Evolutionary conservation across 176 grass and related monocot genomes (phyloP).

Genomic region (Oryza glaberrima): DNA sequence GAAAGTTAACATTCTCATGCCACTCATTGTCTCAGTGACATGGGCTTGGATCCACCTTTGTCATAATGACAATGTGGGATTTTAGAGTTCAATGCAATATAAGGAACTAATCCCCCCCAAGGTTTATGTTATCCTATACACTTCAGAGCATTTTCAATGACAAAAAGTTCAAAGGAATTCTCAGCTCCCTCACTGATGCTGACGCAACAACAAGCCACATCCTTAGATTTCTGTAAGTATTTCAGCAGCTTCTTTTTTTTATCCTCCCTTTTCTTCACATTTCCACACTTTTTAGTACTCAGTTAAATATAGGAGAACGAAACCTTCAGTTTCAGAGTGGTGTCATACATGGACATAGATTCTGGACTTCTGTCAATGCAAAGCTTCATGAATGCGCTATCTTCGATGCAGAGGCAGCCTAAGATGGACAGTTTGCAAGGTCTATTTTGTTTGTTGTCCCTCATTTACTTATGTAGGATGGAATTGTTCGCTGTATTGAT

Average conservation of each 20-base stretch:
- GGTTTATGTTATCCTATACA: slow-evolving; percentile 41
- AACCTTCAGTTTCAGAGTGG: slow-evolving; percentile 71
- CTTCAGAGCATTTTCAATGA: slow-evolving; percentile 70
- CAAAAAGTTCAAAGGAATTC: slow-evolving; percentile 78
- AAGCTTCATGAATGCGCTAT: slow-evolving; percentile 68
- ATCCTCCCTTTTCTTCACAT: slow-evolving; percentile 21
- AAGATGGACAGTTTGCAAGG: slow-evolving; percentile 80
- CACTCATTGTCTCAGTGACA: background rate
- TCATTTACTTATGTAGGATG: background rate
- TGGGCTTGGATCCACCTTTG: background rate
- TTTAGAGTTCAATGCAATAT: background rate
- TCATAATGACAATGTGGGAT: background rate
- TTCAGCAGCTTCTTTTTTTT: slow-evolving; percentile 33
- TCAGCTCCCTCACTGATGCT: slow-evolving; percentile 63
- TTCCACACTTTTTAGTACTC: slow-evolving; percentile 14
- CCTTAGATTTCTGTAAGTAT: slow-evolving; percentile 80
- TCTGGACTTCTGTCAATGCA: slow-evolving; percentile 72
- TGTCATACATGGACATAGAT: slow-evolving; percentile 82
- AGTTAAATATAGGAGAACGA: slow-evolving; percentile 30
- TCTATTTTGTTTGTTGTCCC: slow-evolving; percentile 37
- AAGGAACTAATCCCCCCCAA: background rate
- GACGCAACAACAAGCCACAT: slow-evolving; percentile 76
- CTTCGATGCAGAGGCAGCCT: slow-evolving; percentile 77
- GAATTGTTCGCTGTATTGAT: slow-evolving; percentile 6
- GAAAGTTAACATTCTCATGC: background rate